These are phyloP conservation scores for Macadamia tetraphylla DNA, from an alignment of 164 flowering plant species.

Conservation along the genomic window DNA sequence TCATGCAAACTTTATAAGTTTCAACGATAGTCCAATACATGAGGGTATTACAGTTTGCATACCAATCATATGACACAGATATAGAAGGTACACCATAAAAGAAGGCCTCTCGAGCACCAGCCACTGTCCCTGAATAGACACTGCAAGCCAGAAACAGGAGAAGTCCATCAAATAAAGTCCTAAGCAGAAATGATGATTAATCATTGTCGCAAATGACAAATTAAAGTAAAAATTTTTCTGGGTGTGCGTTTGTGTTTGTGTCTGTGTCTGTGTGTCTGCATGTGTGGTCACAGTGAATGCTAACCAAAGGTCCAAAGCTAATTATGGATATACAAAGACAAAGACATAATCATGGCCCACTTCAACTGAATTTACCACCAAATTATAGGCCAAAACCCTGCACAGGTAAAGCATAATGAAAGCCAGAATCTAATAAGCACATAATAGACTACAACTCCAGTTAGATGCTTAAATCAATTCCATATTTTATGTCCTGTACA, in stretches of 20 bases:
- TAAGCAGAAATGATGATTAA: not conserved
- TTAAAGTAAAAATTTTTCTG: not conserved
- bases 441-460: too few species aligned
- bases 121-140: conserved; percentile 93
- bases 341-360: not conserved
- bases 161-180: not conserved
- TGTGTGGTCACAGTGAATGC: not conserved
- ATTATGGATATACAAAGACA: not conserved
- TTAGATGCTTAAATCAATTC: too few species aligned
- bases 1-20: too few species aligned
- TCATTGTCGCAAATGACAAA: not conserved
- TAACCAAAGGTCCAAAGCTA: not conserved
- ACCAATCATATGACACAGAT: conserved; percentile 87
- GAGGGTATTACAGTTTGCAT: conserved; percentile 10
- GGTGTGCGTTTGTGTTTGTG: too few species aligned
- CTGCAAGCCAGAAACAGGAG: conserved; percentile 35
- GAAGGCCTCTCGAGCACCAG: conserved; percentile 96
- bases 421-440: too few species aligned
- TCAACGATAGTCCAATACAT: not conserved
- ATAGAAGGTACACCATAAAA: conserved; percentile 68
- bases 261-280: too few species aligned
- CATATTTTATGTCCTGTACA: too few species aligned
- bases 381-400: too few species aligned
- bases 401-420: too few species aligned
- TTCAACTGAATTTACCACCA: too few species aligned